These are phyloP conservation scores for Sarocladium oryzae DNA, from an alignment of 2,329 filamentous ascomycete genomes.

Conservation along the genomic window DNA sequence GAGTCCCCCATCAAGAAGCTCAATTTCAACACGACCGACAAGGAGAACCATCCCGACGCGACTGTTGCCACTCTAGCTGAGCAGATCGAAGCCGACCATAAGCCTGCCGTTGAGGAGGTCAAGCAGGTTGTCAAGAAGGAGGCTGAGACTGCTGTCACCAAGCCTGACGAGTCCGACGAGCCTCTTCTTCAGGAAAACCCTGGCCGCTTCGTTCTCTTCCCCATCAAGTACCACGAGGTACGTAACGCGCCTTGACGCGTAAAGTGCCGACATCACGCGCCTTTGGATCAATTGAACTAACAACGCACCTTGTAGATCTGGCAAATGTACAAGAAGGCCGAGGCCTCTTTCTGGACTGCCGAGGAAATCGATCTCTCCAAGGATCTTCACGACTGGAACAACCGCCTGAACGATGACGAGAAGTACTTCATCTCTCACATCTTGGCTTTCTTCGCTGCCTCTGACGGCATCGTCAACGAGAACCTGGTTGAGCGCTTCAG, in stretches of 20 bases:
- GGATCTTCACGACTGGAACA: conserved; percentile 99
- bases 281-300: conserved; percentile 28
- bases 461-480: conserved; percentile 98
- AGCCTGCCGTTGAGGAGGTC: conserved; percentile 38
- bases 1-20: conserved; percentile 90
- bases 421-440: conserved; percentile 98
- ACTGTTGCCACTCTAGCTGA: conserved; percentile 45
- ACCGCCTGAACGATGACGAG: conserved; percentile 93
- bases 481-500: conserved; percentile 98
- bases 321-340: conserved; percentile 99
- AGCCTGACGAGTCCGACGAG: conserved; percentile 68
- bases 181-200: conserved; percentile 93
- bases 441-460: conserved; percentile 97
- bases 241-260: conserved; percentile 61
- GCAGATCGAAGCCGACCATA: conserved; percentile 55
- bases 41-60: conserved; percentile 66
- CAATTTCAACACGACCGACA: conserved; percentile 65
- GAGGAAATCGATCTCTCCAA: conserved; percentile 99
- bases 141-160: conserved; percentile 33
- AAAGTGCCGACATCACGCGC: conserved; percentile 42
- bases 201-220: conserved; percentile 93
- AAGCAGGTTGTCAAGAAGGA: conserved; percentile 36
- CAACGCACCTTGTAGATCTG: conserved; percentile 62
- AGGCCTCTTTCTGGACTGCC: conserved; percentile 99
- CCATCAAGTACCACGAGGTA: conserved; percentile 99